Evolutionary conservation across 257 asterid species (phyloP), one percentile per base, ranked within the genome.

Genomic region (Forsythia viridissima): DNA sequence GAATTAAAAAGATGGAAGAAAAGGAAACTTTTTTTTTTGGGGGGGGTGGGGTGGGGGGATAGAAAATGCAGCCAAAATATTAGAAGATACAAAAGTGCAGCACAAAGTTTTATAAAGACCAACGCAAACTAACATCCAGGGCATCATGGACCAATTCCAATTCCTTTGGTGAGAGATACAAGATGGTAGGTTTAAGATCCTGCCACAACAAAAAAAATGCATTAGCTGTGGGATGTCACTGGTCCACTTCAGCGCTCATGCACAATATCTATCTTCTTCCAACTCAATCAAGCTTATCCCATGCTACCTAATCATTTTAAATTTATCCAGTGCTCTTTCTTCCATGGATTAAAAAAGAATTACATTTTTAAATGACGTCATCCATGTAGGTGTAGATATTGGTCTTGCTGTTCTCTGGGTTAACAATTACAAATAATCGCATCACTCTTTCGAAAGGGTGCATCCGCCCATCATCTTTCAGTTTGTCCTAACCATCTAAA

Each of bases 151-250:
- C 96, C 89, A 88, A 85, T 75, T 89, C 92, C 90, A 90, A 79
- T 84, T 92, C 98, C 84, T 84, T 87, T 55, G 87, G 69, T n/a
- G 91, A 79, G 73, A 94, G 97, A 88, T 94, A 94, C 46, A 97
- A 89, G 85, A 94, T 88, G 71, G 90, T 81, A 70, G 93, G 92
- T 84, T 81, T 78, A 80, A 94, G 97, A 86, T 86, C 97, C 98
- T 94, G 94, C 30, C 55, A 78, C 10, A 78, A 83, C 10, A 78
- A 77, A 81, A 8, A 80, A 70, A 69, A 20, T 24, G 70, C 20
- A 57, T 30, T 77, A 67, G 21, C 10, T 71, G 55, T 16, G 34
- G 70, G 40, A n/a, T 71, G 68, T 72, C 46, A 9, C 34, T 30
- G 34, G 34, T 30, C 34, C 44, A 36, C 71, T 48, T 59, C 12